Evolutionary conservation across 805 yeast genomes (phyloP), one percentile per base, ranked within the genome.

Genomic region (Wickerhamomyces canadensis): DNA sequence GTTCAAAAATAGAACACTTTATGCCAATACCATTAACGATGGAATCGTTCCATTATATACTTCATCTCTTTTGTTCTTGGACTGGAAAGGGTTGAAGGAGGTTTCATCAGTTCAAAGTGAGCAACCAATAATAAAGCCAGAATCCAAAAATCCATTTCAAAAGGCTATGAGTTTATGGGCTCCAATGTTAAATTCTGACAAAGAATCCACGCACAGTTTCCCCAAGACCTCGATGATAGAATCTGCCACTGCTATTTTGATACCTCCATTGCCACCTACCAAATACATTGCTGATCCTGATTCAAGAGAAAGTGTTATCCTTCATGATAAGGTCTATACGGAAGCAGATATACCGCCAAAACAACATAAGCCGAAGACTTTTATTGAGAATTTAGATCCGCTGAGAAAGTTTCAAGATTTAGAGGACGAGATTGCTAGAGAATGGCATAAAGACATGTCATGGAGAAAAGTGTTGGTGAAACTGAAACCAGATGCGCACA

Each of bases 11-110:
- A 64, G 95, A 50, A 83, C 91, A 0, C 58, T 82, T 2, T 84
- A 84, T 56, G 88, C 91, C 1, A 84, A 84, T 55, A 78, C 80
- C 0, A 59, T 78, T 5, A 80, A 84, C 54, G 95, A 84, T 60
- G 95, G 93, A 3, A 80, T 84, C 25, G 94, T 84, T 0, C 93
- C 94, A 0, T 64, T 84, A 37, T 68, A 89, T 40, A 81, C 93
- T 0, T 71, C 87, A 0, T 79, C 87, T 0, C 54, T 84, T 36
- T 59, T 84, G 19, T 84, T 73, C 52, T 46, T 84, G 21, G 91
- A 84, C 54, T 81, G 57, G 57, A 47, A 49, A 29, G 51, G 51
- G 2, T 27, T 52, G 8, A 38, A 40, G 5, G 39, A 43, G 11
- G 46, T 48, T 2, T 32, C 47, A 6, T 30, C 41, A 11, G 43